These are phyloP conservation scores for Podaxis sp. DNA, from an alignment of 768 basidiomycete genomes.

Conservation along the genomic window DNA sequence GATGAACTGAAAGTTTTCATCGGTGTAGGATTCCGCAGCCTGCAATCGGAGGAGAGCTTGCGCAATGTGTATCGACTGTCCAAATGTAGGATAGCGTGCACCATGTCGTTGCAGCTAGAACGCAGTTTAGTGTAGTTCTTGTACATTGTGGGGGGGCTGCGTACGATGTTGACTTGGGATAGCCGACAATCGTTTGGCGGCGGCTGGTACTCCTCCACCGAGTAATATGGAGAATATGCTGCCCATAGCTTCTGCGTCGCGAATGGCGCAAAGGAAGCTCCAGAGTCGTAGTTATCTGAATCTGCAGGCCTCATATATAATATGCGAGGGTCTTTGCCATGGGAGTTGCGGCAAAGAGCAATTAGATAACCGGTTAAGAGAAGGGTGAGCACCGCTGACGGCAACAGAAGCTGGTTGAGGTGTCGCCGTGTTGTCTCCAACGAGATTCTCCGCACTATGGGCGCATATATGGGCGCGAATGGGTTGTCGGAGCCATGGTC, in stretches of 20 bases:
- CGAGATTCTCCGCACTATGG: neutral
- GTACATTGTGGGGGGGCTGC: neutral
- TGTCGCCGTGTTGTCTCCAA: neutral
- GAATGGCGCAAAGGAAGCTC: constrained; percentile 11
- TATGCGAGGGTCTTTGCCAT: neutral
- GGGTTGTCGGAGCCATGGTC: neutral
- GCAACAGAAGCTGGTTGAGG: neutral
- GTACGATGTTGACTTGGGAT: constrained; percentile 45
- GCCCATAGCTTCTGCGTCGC: constrained; percentile 44
- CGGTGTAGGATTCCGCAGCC: constrained; percentile 41
- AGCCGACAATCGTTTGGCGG: constrained; percentile 52
- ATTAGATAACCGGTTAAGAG: neutral
- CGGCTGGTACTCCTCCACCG: constrained; percentile 42
- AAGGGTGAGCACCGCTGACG: neutral
- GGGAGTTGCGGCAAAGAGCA: neutral
- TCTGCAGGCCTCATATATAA: neutral
- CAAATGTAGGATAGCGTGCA: constrained; percentile 69
- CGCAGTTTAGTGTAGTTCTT: neutral
- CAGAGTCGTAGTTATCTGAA: constrained; percentile 4
- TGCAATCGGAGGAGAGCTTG: constrained; percentile 55
- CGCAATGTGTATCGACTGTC: constrained; percentile 42
- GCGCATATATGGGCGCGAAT: neutral
- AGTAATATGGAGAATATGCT: constrained; percentile 60
- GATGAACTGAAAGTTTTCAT: constrained; percentile 56
- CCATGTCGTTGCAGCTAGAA: constrained; percentile 78